Conservation (phyloP, 805 yeast genomes). For the Blastobotrys mokoenaii region DNA sequence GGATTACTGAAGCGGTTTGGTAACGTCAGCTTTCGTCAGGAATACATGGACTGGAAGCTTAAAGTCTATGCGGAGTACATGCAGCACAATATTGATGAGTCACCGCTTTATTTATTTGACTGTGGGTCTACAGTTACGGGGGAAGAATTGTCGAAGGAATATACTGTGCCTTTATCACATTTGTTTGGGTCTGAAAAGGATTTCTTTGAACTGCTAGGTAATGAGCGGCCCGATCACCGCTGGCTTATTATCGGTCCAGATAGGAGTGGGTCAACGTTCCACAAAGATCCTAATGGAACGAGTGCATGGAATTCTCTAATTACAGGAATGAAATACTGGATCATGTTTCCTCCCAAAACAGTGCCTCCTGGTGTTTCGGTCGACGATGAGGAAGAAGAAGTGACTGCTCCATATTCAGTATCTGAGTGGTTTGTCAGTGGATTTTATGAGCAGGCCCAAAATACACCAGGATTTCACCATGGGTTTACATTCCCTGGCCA, state of each 20-base stretch:
- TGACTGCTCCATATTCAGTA: conserved; percentile 82
- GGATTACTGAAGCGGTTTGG: conserved; percentile 47
- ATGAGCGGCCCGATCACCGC: conserved; percentile 71
- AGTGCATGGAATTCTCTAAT: conserved; percentile 84
- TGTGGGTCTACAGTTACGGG: conserved; percentile 60
- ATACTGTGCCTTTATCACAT: conserved; percentile 37
- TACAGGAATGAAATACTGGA: conserved; percentile 73
- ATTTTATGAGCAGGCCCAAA: conserved; percentile 48
- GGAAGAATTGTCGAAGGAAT: conserved; percentile 43
- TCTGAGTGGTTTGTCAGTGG: conserved; percentile 89
- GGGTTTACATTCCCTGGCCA: conserved; percentile 78
- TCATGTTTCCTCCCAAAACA: conserved; percentile 72
- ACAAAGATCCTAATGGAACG: conserved; percentile 86
- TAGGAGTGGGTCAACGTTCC: conserved; percentile 82
- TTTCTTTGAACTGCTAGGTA: conserved; percentile 47
- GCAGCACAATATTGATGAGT: conserved; percentile 59
- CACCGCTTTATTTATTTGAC: conserved; percentile 80
- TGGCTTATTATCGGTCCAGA: conserved; percentile 85
- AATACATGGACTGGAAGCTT: conserved; percentile 74
- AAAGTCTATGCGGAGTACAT: conserved; percentile 54
- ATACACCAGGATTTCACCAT: conserved; percentile 40
- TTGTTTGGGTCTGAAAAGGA: conserved; percentile 45
- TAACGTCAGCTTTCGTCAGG: conserved; percentile 65
- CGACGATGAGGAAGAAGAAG: conserved; percentile 64
- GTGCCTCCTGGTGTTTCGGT: conserved; percentile 90